Conservation (phyloP, 2,329 filamentous ascomycete genomes). For the Thermothelomyces thermophilus region DNA sequence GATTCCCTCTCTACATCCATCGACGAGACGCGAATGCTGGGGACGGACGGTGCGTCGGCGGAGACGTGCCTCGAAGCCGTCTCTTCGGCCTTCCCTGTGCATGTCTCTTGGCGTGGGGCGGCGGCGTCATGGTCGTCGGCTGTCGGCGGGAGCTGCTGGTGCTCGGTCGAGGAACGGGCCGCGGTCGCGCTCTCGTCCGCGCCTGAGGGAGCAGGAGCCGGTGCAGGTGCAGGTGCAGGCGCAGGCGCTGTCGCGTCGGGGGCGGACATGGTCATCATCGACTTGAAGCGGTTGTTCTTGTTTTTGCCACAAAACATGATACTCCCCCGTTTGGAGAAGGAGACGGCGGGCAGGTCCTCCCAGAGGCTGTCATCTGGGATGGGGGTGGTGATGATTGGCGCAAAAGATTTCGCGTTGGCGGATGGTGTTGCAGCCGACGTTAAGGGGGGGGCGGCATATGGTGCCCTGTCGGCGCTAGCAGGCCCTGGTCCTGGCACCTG, state of each 20-base stretch:
- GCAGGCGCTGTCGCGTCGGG: not conserved
- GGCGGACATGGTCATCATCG: constrained; percentile 10
- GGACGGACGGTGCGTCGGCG: constrained; percentile 27
- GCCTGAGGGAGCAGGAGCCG: too few species aligned
- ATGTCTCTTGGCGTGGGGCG: not conserved
- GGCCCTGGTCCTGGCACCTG: constrained; percentile 13
- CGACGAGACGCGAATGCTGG: constrained; percentile 48
- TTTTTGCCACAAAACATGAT: constrained; percentile 52
- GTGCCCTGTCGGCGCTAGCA: constrained; percentile 11
- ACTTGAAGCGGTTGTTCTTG: constrained; percentile 27
- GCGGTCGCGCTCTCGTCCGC: not conserved
- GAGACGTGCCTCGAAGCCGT: constrained; percentile 18
- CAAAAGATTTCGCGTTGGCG: constrained; percentile 31
- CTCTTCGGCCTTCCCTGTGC: not conserved
- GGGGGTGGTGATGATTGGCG: constrained; percentile 49
- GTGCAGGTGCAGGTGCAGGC: not conserved
- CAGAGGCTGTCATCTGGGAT: constrained; percentile 52
- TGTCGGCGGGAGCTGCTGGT: not conserved
- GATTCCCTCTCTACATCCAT: constrained; percentile 55
- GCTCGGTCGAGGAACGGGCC: too few species aligned
- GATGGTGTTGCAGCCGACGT: constrained; percentile 22
- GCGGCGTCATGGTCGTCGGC: not conserved
- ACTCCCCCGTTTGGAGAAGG: constrained; percentile 58
- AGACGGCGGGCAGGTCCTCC: constrained; percentile 52
- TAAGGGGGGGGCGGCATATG: constrained; percentile 11